phyloP scores from a whole-genome alignment of 129 eudicot species.

The Deinandra increscens region DNA sequence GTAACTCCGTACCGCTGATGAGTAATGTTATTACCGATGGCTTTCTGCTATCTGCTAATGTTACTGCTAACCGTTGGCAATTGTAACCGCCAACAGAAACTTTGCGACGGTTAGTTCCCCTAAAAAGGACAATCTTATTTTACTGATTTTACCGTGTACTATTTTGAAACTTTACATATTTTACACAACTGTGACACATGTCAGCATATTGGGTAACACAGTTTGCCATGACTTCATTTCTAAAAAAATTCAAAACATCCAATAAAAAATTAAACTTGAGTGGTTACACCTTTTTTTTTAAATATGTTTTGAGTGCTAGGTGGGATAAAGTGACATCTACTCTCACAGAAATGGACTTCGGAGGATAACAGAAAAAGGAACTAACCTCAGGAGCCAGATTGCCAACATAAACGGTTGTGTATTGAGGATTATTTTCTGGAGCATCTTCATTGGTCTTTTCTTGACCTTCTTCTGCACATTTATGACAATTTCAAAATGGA shows the following conservation, averaged over 20 bases:
- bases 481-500: constrained; percentile 1
- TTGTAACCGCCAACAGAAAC: too few species aligned
- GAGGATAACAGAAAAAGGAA: neutral
- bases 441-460: constrained; percentile 70
- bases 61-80: too few species aligned
- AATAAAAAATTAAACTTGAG: neutral
- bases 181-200: neutral
- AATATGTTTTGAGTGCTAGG: neutral
- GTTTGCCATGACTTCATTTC: neutral
- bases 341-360: neutral
- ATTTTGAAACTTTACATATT: too few species aligned
- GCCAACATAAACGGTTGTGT: constrained; percentile 85
- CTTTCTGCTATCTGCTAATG: too few species aligned
- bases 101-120: too few species aligned
- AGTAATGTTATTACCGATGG: too few species aligned
- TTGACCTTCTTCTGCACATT: constrained; percentile 65
- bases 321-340: neutral
- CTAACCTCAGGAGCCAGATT: constrained; percentile 79
- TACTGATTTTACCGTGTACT: too few species aligned
- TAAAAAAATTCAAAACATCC: neutral
- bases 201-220: neutral
- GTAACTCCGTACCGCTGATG: too few species aligned
- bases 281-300: neutral
- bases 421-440: constrained; percentile 88
- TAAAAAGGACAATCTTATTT: too few species aligned